Base-by-base conservation (phyloP, 2,329 filamentous ascomycete species). In the Colletotrichum sp. region DNA sequence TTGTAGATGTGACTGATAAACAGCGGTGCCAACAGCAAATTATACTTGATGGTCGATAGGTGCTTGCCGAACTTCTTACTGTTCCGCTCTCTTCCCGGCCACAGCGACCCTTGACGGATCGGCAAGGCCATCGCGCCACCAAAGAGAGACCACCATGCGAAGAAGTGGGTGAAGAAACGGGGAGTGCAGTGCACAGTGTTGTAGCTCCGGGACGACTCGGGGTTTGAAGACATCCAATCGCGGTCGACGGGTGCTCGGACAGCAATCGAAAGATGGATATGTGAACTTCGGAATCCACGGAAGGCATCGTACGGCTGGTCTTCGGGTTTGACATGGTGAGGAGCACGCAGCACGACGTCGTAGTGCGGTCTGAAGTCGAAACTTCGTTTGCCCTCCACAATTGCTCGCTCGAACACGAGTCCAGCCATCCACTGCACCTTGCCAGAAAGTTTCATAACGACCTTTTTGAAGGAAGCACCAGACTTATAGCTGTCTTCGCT, bases 11-110 rank as follows among this genome's bases (percentile, higher is more conserved):
- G 97, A 80, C 96, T 98, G 78, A 99, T 91, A 84, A 98, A 99
- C 3, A 99, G 87, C 0, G 97, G 97, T 3, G 97, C 98, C 18
- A 99, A 88, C 5, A 99, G 90, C 26, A 99, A 87, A 77, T 96
- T 98, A 87, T 99, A 99, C 88, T 99, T 99, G 88, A 99, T 96
- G 10, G 98, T 99, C n/a, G 96, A 96, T 77, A 99, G 88, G 85
- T 99, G 98, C 66, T 97, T 92, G 16, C 96, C 96, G 83, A 99
- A 99, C 83, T 99, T 99, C 87, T 99, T 99, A 88, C 95, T 98
- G 62, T 95, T 97, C 88, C 98, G 98, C 80, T 98, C 97, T 28
- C 96, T 91, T 1, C 95, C 96, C 8, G 96, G 96, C 93, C 96
- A 99, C 5, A 99, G 89, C 63, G 91, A 90, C 18, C 97, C 97